A percentile compares a stretch with the other conserved stretches of the same genome.
phyloP scores from a whole-genome alignment of 441 rosid species.

The Gossypium davidsonii region DNA sequence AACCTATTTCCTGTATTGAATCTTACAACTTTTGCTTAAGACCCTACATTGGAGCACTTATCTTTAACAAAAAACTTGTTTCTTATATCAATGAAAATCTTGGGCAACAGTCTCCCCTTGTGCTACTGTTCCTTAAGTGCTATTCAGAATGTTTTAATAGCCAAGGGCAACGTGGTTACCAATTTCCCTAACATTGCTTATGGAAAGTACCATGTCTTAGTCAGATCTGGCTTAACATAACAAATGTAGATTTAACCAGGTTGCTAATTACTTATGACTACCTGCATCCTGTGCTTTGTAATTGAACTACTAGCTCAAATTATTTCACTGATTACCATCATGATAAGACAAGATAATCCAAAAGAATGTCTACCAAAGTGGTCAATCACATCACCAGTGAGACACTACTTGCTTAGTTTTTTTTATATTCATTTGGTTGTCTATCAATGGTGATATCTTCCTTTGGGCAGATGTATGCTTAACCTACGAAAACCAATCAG shows the following conservation, averaged over 20 bases:
- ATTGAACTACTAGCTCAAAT: neutral
- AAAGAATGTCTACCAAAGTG: too few relatives aligned
- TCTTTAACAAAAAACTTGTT: neutral
- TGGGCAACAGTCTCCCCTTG: neutral
- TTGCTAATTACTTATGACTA: neutral
- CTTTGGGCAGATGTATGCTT: slow-evolving; percentile 56
- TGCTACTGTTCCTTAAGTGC: neutral
- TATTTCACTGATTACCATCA: neutral
- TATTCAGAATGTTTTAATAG: slow-evolving; percentile 2
- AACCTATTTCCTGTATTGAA: neutral
- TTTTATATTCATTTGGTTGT: neutral
- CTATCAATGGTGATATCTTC: neutral
- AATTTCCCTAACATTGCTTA: neutral
- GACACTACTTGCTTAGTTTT: neutral
- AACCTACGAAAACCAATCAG: slow-evolving; percentile 69
- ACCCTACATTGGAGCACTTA: neutral
- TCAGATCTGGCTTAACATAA: slow-evolving; percentile 7
- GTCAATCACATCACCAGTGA: neutral
- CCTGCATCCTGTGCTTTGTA: neutral
- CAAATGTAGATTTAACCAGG: neutral
- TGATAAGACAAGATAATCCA: too few relatives aligned
- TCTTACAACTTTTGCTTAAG: neutral
- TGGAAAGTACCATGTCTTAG: neutral
- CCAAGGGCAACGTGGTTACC: neutral
- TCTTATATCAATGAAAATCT: neutral